Base-by-base conservation (phyloP, 768 basidiomycete species). In the Xerocomellus amylosporus region DNA sequence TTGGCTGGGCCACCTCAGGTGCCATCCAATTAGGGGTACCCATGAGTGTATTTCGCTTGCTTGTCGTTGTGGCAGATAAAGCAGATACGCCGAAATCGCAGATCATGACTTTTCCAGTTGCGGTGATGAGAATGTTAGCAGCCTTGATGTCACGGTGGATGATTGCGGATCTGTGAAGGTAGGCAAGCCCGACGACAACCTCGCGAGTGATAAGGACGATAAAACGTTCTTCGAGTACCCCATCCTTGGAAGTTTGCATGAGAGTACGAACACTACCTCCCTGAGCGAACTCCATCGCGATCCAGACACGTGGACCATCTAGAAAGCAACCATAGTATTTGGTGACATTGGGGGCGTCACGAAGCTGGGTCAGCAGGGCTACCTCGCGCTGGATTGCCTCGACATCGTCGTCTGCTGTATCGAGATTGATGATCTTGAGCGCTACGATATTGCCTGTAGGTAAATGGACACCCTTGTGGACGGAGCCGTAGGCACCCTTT, bases 1-100 rank as follows among this genome's bases (percentile, higher is more conserved):
- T 86, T 10, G 81, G 79, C 59, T 93, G 90, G 15, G 96, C 91
- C 4, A 98, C 93, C 71, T 99, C 97, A 0, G 97, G 97, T 0
- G 97, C 97, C 97, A 99, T 99, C 96, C 96, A 98, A 68, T 97
- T 93, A 0, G 95, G 96, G 2, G 97, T 98, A 2, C 97, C 97
- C 57, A 95, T 93, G 65, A 98, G 83, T 0, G 97, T 99, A 49
- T 95, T 93, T 22, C 97, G 85, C 71, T 98, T 98, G 70, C 92
- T 93, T 12, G 87, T 85, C 3, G 85, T 79, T 15, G 85, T 90
- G 24, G 85, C 82, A 49, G 98, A 81, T 36, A 97, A 82, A 3
- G 95, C 97, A 5, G 96, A 97, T 44, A 99, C 97, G 28, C 97
- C 97, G 70, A 99, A 99, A 73, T 99, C 97, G 68, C 93, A 96